A percentile compares a stretch with the other conserved stretches of the same genome.
Evolutionary conservation across 768 basidiomycete species (phyloP).

Genomic region (Lentinus tigrinus): DNA sequence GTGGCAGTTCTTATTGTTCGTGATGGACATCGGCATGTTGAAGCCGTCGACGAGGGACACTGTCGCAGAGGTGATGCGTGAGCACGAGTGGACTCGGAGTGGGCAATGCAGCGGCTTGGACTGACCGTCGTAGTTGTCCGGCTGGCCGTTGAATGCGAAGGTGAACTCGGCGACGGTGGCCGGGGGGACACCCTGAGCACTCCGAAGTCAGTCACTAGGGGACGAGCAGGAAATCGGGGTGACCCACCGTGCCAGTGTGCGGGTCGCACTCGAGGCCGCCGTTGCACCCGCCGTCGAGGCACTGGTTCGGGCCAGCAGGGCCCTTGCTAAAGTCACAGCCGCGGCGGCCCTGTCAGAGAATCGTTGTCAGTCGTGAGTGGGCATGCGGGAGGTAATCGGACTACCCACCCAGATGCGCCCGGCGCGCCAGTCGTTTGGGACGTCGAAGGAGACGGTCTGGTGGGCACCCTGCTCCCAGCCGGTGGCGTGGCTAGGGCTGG

Average conservation of each 20-base stretch:
- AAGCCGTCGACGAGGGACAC: slow-evolving; percentile 34
- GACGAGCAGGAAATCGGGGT: background rate
- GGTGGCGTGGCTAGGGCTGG: slow-evolving; percentile 27
- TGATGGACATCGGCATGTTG: slow-evolving; percentile 34
- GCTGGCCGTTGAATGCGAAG: slow-evolving; percentile 23
- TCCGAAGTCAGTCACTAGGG: slow-evolving; percentile 12
- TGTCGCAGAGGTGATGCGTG: background rate
- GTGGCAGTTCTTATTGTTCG: slow-evolving; percentile 31
- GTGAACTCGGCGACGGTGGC: slow-evolving; percentile 38
- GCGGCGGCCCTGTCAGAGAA: slow-evolving; percentile 26
- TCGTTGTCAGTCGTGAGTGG: background rate
- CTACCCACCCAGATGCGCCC: slow-evolving; percentile 38
- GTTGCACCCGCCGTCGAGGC: slow-evolving; percentile 39
- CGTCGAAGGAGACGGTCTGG: slow-evolving; percentile 27
- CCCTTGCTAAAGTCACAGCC: slow-evolving; percentile 34
- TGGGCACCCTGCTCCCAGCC: slow-evolving; percentile 28
- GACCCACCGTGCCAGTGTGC: slow-evolving; percentile 34
- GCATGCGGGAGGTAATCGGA: background rate
- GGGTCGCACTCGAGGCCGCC: slow-evolving; percentile 39
- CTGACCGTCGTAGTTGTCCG: slow-evolving; percentile 37
- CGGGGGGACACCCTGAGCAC: slow-evolving; percentile 35
- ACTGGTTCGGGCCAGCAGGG: slow-evolving; percentile 33
- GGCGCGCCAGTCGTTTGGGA: slow-evolving; percentile 37
- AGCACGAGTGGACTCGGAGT: no score
- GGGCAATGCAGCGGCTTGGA: background rate